Base-by-base conservation (phyloP, 306 rosid species). In the Ormosia emarginata region DNA sequence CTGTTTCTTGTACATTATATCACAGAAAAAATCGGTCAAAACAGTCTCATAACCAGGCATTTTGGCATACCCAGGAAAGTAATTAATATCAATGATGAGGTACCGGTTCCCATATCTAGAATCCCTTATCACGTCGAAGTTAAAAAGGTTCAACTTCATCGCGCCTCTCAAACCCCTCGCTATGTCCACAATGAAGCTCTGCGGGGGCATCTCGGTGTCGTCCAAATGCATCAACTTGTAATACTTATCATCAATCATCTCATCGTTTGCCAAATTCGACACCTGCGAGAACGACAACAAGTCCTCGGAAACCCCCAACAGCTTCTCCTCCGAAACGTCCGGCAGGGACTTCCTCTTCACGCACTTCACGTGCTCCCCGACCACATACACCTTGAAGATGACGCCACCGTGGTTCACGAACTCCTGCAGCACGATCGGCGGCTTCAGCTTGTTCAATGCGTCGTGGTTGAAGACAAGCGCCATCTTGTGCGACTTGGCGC, bases 11-110 rank as follows among this genome's bases (percentile, higher is more conserved):
- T 14, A 55, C 90, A 88, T 78, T 11, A 89, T 71, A 33, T 93
- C 99, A 30, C 91, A 88, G 86, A 95, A 91, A 88, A 95, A 95
- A 58, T 95, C 90, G 0, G 99, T 93, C 87, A 95, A 74, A 39
- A 92, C 83, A 15, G 75, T 81, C 89, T 95, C 99, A 18, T 93
- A 95, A 3, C 91, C 91, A 1, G 98, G 99, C 99, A 95, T 92
- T 86, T 95, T 95, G 8, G 99, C 99, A 71, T 93, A 95, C 68
- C 99, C 99, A 9, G 99, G 99, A 81, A 95, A 95, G 70, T 95
- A 95, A 64, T 95, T 95, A 14, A 95, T 95, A 84, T 95, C 99
- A 66, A 95, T 88, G 41, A 95, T 93, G 67, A 95, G 89, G 62
- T 95, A 93, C n/a, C 97, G 92, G 37, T 90, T 90, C 33, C 91